Conservation (phyloP, 768 basidiomycete genomes). For the Lyophyllum shimeji region DNA sequence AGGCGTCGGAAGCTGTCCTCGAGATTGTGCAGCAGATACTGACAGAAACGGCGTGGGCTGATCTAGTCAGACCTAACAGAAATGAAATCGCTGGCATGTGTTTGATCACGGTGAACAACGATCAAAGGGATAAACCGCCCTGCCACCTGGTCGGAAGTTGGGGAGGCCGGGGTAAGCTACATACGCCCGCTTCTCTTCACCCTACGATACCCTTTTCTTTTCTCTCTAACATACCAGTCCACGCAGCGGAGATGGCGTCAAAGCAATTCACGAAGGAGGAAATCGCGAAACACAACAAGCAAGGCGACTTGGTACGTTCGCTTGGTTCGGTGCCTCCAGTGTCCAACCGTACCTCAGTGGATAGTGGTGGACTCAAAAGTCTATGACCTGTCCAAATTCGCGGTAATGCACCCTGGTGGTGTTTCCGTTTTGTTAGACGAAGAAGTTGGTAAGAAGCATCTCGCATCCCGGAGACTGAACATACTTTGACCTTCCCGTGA, state of each 20-base stretch:
- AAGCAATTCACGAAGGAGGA: slow-evolving; percentile 38
- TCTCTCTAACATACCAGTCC: background rate
- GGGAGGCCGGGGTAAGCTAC: background rate
- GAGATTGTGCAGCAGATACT: slow-evolving; percentile 21
- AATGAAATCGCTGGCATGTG: slow-evolving; percentile 6
- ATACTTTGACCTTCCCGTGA: slow-evolving; percentile 27
- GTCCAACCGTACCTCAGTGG: background rate
- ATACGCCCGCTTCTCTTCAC: background rate
- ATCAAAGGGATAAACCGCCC: background rate
- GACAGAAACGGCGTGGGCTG: background rate
- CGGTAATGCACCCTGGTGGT: slow-evolving; percentile 83
- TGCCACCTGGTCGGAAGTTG: background rate
- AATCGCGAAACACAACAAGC: slow-evolving; percentile 20
- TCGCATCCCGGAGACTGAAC: slow-evolving; percentile 1
- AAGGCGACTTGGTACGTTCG: slow-evolving; percentile 5
- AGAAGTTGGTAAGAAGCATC: slow-evolving; percentile 62
- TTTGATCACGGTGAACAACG: background rate
- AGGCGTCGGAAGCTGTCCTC: slow-evolving; percentile 38
- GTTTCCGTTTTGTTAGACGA: slow-evolving; percentile 66
- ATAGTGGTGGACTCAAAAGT: slow-evolving; percentile 33
- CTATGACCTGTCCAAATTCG: slow-evolving; percentile 81
- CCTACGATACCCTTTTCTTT: too few species aligned
- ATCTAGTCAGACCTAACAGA: background rate
- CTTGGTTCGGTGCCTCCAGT: background rate
- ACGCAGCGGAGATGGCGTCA: slow-evolving; percentile 21